These are phyloP conservation scores for Starmerella bombi DNA, from an alignment of 805 yeast species.

Conservation along the genomic window DNA sequence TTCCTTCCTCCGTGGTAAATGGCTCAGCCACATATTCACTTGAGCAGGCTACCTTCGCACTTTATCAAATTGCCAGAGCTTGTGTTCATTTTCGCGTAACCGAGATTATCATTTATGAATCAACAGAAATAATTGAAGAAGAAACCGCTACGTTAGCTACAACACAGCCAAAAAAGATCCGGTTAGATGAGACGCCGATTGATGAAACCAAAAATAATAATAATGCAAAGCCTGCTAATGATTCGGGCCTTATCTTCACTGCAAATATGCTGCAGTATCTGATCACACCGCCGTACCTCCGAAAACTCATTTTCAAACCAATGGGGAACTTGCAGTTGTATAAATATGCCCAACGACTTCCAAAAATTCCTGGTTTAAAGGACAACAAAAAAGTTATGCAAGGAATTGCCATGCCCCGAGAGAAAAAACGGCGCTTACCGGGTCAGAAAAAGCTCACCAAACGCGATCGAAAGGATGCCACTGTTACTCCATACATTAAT, in stretches of 20 bases:
- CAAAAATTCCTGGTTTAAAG: slow-evolving; percentile 59
- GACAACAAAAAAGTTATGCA: slow-evolving; percentile 32
- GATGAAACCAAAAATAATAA: slow-evolving; percentile 13
- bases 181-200: slow-evolving; percentile 19
- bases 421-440: slow-evolving; percentile 35
- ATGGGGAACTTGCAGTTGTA: slow-evolving; percentile 20
- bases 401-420: slow-evolving; percentile 41
- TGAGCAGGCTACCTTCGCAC: slow-evolving; percentile 58
- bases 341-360: slow-evolving; percentile 49
- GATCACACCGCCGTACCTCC: slow-evolving; percentile 72
- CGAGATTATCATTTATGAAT: slow-evolving; percentile 61
- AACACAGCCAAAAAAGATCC: slow-evolving; percentile 26
- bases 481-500: slow-evolving; percentile 60
- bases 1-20: slow-evolving; percentile 56
- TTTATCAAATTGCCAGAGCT: slow-evolving; percentile 68
- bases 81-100: slow-evolving; percentile 56
- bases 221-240: slow-evolving; percentile 1
- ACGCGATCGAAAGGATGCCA: slow-evolving; percentile 39
- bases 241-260: slow-evolving; percentile 15
- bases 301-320: slow-evolving; percentile 45
- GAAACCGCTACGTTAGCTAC: slow-evolving; percentile 20
- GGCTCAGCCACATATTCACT: slow-evolving; percentile 44
- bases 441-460: slow-evolving; percentile 33
- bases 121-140: slow-evolving; percentile 26
- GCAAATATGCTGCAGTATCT: slow-evolving; percentile 66